Base-by-base conservation (phyloP, 2,329 filamentous ascomycete species). In the Pseudogymnoascus sp. region DNA sequence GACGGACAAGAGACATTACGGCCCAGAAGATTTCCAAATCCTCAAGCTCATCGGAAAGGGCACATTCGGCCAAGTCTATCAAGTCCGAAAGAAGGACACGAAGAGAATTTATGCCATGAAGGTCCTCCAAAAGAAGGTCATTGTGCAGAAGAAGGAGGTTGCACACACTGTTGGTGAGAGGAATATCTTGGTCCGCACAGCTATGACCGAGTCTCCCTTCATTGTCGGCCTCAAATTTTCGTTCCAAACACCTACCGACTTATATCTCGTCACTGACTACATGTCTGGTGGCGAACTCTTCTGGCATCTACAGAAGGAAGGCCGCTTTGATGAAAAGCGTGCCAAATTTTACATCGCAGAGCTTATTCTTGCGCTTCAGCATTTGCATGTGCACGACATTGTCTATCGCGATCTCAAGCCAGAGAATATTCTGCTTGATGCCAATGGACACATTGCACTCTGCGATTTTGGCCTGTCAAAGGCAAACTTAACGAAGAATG, bases 261-360 rank as follows among this genome's bases (percentile, higher is more conserved):
- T 99, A 1, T 97, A 97, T 74, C 82, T 99, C n/a, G 95, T 99
- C 12, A 97, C 95, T 4, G 95, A 97, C 74, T 99, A 97, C 79
- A 97, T 99, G 95, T 99, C 95, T 14, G 95, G 95, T 40, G 95
- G 95, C 64, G 95, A 99, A 76, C 81, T 99, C 1, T 99, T 99
- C 77, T 99, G 95, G 93, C 95, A 99, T 79, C 78, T 99, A 64
- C 95, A 99, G 74, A 96, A 96, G 73, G 95, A 97, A 74, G 93
- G 93, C 61, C 89, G 93, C 31, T 99, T 99, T 75, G 89, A 95
- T 68, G 95, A 97, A 79, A 89, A 87, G 71, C 86, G 95, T 23
- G 95, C 95, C 68, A 97, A 97, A 77, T 99, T 99, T 75, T 99
- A 99, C 78, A 97, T 97, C 74, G 95, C 95, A 14, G 95, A 99